Evolutionary conservation across 2,329 filamentous ascomycete species (phyloP).

Genomic region (Colletotrichum sp.): DNA sequence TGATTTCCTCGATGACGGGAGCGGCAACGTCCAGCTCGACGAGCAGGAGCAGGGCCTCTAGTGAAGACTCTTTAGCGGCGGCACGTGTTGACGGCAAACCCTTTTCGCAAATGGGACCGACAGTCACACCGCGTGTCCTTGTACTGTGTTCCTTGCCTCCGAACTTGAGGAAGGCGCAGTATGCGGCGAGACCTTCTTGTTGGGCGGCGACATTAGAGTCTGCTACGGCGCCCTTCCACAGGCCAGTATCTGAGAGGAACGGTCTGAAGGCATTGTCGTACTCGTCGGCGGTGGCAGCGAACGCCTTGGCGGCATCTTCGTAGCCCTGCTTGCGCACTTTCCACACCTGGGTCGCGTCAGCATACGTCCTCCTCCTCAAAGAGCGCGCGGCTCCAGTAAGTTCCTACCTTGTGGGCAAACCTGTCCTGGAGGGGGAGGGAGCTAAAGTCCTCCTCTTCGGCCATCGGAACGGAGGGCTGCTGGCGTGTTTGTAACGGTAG

Average conservation of each 20-base stretch:
- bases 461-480: slow-evolving; percentile 57
- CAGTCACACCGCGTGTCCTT: slow-evolving; percentile 76
- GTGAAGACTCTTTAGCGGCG: slow-evolving; percentile 83
- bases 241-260: slow-evolving; percentile 80
- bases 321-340: slow-evolving; percentile 96
- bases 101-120: slow-evolving; percentile 87
- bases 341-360: slow-evolving; percentile 68
- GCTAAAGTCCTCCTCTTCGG: slow-evolving; percentile 85
- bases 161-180: slow-evolving; percentile 92
- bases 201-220: slow-evolving; percentile 98
- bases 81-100: slow-evolving; percentile 86
- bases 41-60: slow-evolving; percentile 87
- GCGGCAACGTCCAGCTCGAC: slow-evolving; percentile 87
- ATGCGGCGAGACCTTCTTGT: slow-evolving; percentile 85
- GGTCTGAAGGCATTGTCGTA: slow-evolving; percentile 84
- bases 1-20: slow-evolving; percentile 87
- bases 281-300: slow-evolving; percentile 85
- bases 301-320: slow-evolving; percentile 88
- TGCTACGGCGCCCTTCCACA: slow-evolving; percentile 92
- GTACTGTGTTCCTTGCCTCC: slow-evolving; percentile 80
- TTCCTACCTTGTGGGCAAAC: slow-evolving; percentile 78
- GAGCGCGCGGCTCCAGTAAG: background rate
- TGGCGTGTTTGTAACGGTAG: background rate
- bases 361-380: background rate
- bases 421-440: slow-evolving; percentile 79